phyloP scores from a whole-genome alignment of 2,329 filamentous ascomycete genomes.

The Stagonosporopsis vannaccii region DNA sequence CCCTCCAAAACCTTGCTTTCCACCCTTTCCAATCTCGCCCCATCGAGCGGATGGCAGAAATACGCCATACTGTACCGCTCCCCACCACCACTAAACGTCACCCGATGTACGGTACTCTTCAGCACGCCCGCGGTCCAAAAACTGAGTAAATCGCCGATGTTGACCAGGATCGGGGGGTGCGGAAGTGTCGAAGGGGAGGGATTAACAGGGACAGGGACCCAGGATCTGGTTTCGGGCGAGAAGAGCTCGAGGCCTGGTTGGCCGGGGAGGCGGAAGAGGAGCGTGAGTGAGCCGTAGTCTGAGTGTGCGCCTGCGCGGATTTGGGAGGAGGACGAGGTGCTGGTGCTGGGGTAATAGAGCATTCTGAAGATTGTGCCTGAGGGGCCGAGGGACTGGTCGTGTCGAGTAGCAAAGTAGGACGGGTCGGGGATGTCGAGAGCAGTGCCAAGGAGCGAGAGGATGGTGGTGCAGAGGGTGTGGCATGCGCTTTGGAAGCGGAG shows the following conservation, averaged over 20 bases:
- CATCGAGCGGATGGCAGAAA: slow-evolving; percentile 68
- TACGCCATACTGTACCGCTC: slow-evolving; percentile 66
- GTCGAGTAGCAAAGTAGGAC: slow-evolving; percentile 68
- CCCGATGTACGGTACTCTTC: slow-evolving; percentile 86
- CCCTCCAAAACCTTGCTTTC: slow-evolving; percentile 60
- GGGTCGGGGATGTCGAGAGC: slow-evolving; percentile 67
- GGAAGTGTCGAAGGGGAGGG: slow-evolving; percentile 67
- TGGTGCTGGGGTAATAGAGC: slow-evolving; percentile 59
- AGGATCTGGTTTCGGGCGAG: slow-evolving; percentile 58
- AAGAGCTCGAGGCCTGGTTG: slow-evolving; percentile 88
- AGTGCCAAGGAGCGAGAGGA: slow-evolving; percentile 79
- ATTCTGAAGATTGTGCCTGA: slow-evolving; percentile 61
- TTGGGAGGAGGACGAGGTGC: no score
- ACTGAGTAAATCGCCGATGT: slow-evolving; percentile 76
- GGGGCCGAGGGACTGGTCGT: slow-evolving; percentile 60
- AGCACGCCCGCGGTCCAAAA: slow-evolving; percentile 93
- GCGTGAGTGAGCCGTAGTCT: slow-evolving; percentile 76
- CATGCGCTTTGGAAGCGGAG: slow-evolving; percentile 73
- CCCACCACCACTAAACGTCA: slow-evolving; percentile 69
- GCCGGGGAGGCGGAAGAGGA: slow-evolving; percentile 83
- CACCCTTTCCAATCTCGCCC: slow-evolving; percentile 61
- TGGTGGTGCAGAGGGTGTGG: slow-evolving; percentile 72
- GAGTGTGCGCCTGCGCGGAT: slow-evolving; percentile 91
- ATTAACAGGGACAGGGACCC: slow-evolving; percentile 55
- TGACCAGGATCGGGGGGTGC: slow-evolving; percentile 58